phyloP scores from a whole-genome alignment of 2,329 filamentous ascomycete genomes.

The Colletotrichum lentis region DNA sequence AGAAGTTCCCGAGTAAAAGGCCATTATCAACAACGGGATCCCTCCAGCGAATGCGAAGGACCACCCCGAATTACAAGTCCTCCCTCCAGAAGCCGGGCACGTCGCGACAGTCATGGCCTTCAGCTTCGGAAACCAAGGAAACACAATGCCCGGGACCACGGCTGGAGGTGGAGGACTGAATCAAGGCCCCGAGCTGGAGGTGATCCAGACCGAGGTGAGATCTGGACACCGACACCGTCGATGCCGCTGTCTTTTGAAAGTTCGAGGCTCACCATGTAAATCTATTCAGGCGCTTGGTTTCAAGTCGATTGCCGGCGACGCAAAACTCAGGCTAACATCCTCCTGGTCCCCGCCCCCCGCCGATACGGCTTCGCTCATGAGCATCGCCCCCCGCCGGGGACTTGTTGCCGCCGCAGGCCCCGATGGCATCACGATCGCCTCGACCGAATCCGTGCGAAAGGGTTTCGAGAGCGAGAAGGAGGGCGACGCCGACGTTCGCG shows the following conservation, averaged over 20 bases:
- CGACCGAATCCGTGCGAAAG: conserved; percentile 79
- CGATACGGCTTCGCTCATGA: conserved; percentile 81
- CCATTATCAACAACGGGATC: conserved; percentile 21
- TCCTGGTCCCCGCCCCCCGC: conserved; percentile 81
- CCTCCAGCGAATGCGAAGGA: conserved; percentile 40
- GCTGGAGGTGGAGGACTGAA: conserved; percentile 50
- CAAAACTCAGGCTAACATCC: conserved; percentile 81
- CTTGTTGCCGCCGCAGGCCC: conserved; percentile 89
- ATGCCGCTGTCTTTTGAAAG: conserved; percentile 24
- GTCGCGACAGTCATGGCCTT: conserved; percentile 68
- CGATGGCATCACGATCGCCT: conserved; percentile 77
- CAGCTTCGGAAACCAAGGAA: conserved; percentile 62
- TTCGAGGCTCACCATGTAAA: conserved; percentile 39
- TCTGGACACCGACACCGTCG: conserved; percentile 38
- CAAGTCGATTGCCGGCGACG: conserved; percentile 78
- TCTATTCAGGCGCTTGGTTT: conserved; percentile 75
- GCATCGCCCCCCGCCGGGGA: conserved; percentile 80
- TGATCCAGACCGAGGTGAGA: conserved; percentile 82
- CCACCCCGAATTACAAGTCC: conserved; percentile 43
- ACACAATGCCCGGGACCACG: conserved; percentile 53
- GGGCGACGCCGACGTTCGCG: conserved; percentile 70
- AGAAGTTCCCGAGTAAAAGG: neutral
- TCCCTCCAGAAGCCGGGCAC: conserved; percentile 44
- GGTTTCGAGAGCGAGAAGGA: conserved; percentile 69
- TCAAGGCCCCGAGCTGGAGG: conserved; percentile 72